phyloP scores from a whole-genome alignment of 2,329 filamentous ascomycete genomes.

The Fusarium multiceps region DNA sequence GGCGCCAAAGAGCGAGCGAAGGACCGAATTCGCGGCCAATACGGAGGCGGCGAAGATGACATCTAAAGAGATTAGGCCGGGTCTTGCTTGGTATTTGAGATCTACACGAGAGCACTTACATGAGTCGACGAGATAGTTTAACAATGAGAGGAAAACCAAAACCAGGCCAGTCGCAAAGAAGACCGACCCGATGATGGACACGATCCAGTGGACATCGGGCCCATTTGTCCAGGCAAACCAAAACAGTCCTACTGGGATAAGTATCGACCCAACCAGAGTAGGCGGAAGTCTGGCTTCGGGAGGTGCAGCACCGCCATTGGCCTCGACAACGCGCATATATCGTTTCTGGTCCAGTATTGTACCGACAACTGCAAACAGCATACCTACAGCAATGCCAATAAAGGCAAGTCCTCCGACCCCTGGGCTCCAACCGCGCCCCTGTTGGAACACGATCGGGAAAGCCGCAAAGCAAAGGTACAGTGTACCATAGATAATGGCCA shows the following conservation, averaged over 20 bases:
- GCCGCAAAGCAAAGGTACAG: conserved; percentile 67
- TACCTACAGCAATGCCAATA: conserved; percentile 72
- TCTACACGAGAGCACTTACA: conserved; percentile 49
- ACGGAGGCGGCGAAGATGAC: conserved; percentile 82
- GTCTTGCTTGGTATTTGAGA: background rate
- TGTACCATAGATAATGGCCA: conserved; percentile 68
- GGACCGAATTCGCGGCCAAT: conserved; percentile 76
- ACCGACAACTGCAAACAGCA: conserved; percentile 66
- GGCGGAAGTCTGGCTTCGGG: conserved; percentile 73
- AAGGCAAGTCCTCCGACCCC: conserved; percentile 72
- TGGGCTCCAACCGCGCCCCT: conserved; percentile 66
- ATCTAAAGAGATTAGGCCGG: conserved; percentile 52
- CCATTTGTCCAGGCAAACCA: conserved; percentile 75
- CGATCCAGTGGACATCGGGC: conserved; percentile 66
- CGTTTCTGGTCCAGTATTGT: conserved; percentile 65
- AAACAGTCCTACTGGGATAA: conserved; percentile 70
- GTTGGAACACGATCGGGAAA: conserved; percentile 71
- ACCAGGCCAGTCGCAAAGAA: conserved; percentile 69
- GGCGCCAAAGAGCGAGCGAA: conserved; percentile 78
- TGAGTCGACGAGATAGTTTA: conserved; percentile 76
- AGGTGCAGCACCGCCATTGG: conserved; percentile 66
- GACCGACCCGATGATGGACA: conserved; percentile 57
- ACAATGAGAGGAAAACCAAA: conserved; percentile 72
- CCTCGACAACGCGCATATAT: conserved; percentile 59
- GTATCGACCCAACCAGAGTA: conserved; percentile 67